phyloP scores from a whole-genome alignment of 768 basidiomycete species.

The Rhodotorula toruloides region DNA sequence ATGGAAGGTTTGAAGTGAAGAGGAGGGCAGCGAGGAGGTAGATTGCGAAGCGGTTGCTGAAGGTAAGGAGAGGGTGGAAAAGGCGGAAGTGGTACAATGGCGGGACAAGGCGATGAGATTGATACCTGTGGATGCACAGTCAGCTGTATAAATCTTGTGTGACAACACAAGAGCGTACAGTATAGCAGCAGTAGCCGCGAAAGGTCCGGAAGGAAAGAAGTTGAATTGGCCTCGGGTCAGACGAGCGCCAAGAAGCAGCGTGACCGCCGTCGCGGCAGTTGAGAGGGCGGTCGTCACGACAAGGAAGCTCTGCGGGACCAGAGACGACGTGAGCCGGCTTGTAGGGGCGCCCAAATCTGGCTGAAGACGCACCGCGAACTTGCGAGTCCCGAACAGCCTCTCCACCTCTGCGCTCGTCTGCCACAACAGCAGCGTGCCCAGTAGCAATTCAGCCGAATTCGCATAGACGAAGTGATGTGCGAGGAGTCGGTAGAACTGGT shows the following conservation, averaged over 20 bases:
- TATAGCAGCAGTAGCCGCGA: constrained; percentile 19
- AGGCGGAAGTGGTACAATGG: constrained; percentile 23
- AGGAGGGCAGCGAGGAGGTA: constrained; percentile 26
- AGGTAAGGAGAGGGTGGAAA: constrained; percentile 15
- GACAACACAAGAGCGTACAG: not conserved
- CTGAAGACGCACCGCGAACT: constrained; percentile 57
- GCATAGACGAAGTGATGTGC: constrained; percentile 69
- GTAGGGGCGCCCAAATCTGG: no score
- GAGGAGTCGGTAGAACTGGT: constrained; percentile 78
- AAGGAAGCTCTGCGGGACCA: constrained; percentile 15
- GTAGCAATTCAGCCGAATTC: constrained; percentile 77
- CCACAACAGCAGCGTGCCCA: constrained; percentile 69
- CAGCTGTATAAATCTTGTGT: not conserved
- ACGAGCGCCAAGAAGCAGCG: constrained; percentile 3
- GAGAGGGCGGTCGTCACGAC: constrained; percentile 3
- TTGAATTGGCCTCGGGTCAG: not conserved
- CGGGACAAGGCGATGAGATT: constrained; percentile 19
- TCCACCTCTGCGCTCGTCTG: constrained; percentile 67
- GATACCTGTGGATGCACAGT: constrained; percentile 12
- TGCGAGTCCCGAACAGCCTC: constrained; percentile 76
- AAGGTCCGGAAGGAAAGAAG: constrained; percentile 29
- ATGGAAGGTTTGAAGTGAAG: constrained; percentile 6
- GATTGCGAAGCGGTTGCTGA: constrained; percentile 17
- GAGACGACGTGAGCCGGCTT: not conserved
- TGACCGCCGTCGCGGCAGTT: not conserved